A percentile compares a stretch with the other conserved stretches of the same genome.
These are phyloP conservation scores for Monosporascus sp. DNA, from an alignment of 2,329 filamentous ascomycete species.

Conservation along the genomic window DNA sequence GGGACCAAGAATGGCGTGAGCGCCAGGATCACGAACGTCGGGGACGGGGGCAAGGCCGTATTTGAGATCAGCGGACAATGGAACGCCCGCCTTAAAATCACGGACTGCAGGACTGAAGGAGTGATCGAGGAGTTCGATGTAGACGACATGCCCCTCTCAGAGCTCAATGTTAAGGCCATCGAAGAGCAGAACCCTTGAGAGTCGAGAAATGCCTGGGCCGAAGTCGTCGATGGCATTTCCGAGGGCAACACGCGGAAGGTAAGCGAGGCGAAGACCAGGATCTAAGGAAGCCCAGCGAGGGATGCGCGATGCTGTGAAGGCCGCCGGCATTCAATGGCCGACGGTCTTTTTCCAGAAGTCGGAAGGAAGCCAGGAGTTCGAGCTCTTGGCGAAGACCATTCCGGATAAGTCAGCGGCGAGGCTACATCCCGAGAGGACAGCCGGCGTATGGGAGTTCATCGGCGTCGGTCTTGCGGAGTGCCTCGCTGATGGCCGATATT, in stretches of 20 bases:
- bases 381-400: slow-evolving; percentile 13
- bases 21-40: slow-evolving; percentile 14
- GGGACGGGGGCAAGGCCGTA: slow-evolving; percentile 6
- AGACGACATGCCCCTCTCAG: slow-evolving; percentile 11
- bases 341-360: slow-evolving; percentile 15
- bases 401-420: slow-evolving; percentile 7
- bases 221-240: slow-evolving; percentile 13
- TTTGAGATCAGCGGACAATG: slow-evolving; percentile 27
- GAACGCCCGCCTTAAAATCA: slow-evolving; percentile 17
- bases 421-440: slow-evolving; percentile 10
- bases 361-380: slow-evolving; percentile 11
- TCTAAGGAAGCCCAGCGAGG: slow-evolving; percentile 20
- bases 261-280: slow-evolving; percentile 10
- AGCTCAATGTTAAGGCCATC: slow-evolving; percentile 3
- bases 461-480: slow-evolving; percentile 13
- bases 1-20: slow-evolving; percentile 17
- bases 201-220: slow-evolving; percentile 17
- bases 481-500: slow-evolving; percentile 11
- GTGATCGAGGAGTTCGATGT: slow-evolving; percentile 15
- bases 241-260: slow-evolving; percentile 11
- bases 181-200: slow-evolving; percentile 20
- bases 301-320: slow-evolving; percentile 14
- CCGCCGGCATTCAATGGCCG: slow-evolving; percentile 15
- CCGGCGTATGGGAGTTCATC: slow-evolving; percentile 18
- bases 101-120: slow-evolving; percentile 7